phyloP scores from a whole-genome alignment of 1,139 yeast genomes.

The Suhomyces ambrosiae region DNA sequence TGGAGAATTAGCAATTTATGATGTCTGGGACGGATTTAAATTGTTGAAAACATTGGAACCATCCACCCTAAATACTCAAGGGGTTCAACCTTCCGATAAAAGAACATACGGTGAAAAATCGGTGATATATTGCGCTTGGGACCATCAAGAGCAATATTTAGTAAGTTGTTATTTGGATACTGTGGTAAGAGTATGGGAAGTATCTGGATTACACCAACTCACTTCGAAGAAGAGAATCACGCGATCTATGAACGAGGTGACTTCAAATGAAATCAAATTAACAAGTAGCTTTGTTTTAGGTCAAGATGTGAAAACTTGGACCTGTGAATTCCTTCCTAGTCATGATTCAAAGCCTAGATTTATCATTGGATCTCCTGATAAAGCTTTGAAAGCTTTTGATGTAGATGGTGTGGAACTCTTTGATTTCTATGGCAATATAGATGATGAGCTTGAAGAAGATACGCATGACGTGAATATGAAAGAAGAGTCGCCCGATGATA shows the following conservation, averaged over 20 bases:
- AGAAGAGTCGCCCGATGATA: slow-evolving; percentile 15
- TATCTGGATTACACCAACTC: slow-evolving; percentile 34
- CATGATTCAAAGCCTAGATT: slow-evolving; percentile 45
- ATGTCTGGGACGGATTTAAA: slow-evolving; percentile 57
- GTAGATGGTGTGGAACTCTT: slow-evolving; percentile 44
- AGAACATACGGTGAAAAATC: slow-evolving; percentile 36
- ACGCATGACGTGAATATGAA: slow-evolving; percentile 17
- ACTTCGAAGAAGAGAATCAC: slow-evolving; percentile 29
- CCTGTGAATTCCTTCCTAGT: slow-evolving; percentile 73
- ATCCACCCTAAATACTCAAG: slow-evolving; percentile 32
- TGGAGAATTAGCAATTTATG: slow-evolving; percentile 65
- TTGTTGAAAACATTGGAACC: slow-evolving; percentile 40
- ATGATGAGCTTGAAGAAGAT: slow-evolving; percentile 24
- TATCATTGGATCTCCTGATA: slow-evolving; percentile 78
- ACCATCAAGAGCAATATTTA: slow-evolving; percentile 65
- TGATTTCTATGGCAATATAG: slow-evolving; percentile 47
- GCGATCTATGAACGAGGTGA: slow-evolving; percentile 24
- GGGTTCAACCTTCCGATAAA: slow-evolving; percentile 30
- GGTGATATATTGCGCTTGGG: slow-evolving; percentile 72
- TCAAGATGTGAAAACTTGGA: slow-evolving; percentile 51
- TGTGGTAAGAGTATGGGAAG: slow-evolving; percentile 66
- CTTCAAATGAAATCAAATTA: slow-evolving; percentile 20
- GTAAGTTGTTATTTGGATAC: slow-evolving; percentile 73
- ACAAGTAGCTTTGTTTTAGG: slow-evolving; percentile 44
- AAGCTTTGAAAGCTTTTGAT: slow-evolving; percentile 65